Percentiles rank a stretch among this genome's conserved stretches.
These are phyloP conservation scores for Corylus avellana DNA, from an alignment of 306 rosid species.

Conservation along the genomic window DNA sequence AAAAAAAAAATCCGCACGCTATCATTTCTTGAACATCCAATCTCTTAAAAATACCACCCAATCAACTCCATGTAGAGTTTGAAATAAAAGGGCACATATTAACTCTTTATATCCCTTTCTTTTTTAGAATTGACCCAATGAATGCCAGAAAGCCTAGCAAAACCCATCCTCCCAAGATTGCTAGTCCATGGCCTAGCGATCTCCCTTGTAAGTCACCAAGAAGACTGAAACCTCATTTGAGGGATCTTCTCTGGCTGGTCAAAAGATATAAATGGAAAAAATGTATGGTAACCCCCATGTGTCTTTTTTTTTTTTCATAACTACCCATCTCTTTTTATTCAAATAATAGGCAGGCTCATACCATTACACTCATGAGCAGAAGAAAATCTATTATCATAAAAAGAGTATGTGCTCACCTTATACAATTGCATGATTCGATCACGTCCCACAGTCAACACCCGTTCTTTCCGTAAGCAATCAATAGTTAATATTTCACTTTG, in stretches of 20 bases:
- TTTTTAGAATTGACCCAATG: background rate
- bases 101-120: background rate
- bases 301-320: background rate
- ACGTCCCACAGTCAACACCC: slow-evolving; percentile 81
- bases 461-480: slow-evolving; percentile 88
- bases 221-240: background rate
- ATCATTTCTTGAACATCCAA: background rate
- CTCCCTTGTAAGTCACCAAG: background rate
- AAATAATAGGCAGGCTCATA: too few relatives aligned
- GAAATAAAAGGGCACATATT: background rate
- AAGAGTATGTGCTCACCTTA: slow-evolving; percentile 53
- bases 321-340: too few relatives aligned
- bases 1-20: too few relatives aligned
- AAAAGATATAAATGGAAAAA: background rate
- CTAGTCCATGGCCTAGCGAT: background rate
- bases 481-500: slow-evolving; percentile 76
- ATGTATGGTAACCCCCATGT: background rate
- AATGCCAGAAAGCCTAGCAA: background rate
- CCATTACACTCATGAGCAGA: too few relatives aligned
- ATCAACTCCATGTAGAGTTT: background rate
- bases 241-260: background rate
- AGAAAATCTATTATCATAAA: too few relatives aligned
- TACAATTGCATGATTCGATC: slow-evolving; percentile 89
- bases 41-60: background rate
- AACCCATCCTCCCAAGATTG: background rate